A percentile compares a stretch with the other conserved stretches of the same genome.
Evolutionary conservation across 2,329 filamentous ascomycete genomes (phyloP).

Genomic region (Aspergillus fumigatiaffinis): DNA sequence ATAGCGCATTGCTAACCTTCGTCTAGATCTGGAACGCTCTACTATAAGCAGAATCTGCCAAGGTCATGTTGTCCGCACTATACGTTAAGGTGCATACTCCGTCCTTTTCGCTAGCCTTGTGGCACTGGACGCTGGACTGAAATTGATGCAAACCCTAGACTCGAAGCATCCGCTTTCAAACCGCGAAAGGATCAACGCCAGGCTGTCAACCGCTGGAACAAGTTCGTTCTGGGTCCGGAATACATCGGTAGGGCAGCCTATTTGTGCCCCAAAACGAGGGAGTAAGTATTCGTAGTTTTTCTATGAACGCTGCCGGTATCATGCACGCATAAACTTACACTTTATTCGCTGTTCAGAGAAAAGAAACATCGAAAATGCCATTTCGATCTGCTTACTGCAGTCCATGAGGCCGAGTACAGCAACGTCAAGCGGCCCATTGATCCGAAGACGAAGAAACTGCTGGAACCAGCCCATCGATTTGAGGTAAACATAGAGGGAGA

Average conservation of each 20-base stretch:
- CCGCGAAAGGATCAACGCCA: conserved; percentile 45
- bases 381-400: conserved; percentile 40
- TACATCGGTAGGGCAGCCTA: conserved; percentile 45
- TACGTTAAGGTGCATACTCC: conserved; percentile 39
- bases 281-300: conserved; percentile 30
- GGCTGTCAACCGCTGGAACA: conserved; percentile 48
- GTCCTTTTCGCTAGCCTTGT: background rate
- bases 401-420: conserved; percentile 45
- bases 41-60: conserved; percentile 56
- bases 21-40: conserved; percentile 44
- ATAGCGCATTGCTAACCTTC: conserved; percentile 5
- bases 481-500: conserved; percentile 48
- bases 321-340: background rate
- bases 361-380: conserved; percentile 41
- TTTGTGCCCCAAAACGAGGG: conserved; percentile 42
- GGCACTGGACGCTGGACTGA: conserved; percentile 1
- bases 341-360: conserved; percentile 29
- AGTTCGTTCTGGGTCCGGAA: conserved; percentile 44
- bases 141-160: conserved; percentile 20
- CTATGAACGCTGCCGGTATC: background rate
- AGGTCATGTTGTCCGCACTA: conserved; percentile 88
- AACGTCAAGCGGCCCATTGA: conserved; percentile 42
- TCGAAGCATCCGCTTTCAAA: conserved; percentile 42
- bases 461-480: conserved; percentile 48
- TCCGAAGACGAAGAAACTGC: conserved; percentile 39